These are phyloP conservation scores for Dryas integrifolia DNA, from an alignment of 331 rosid genomes.

Conservation along the genomic window DNA sequence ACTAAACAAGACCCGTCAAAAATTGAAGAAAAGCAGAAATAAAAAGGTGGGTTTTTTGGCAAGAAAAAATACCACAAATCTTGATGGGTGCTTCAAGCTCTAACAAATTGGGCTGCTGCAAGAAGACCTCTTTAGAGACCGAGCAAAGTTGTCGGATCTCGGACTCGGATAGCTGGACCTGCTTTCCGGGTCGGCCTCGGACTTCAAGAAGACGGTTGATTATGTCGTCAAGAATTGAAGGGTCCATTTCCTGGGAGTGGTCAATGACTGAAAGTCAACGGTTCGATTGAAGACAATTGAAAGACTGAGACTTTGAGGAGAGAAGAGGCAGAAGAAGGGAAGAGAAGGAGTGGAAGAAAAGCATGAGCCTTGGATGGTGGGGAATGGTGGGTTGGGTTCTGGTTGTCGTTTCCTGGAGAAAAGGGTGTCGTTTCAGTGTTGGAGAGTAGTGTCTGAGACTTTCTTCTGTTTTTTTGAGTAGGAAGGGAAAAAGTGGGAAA, in stretches of 20 bases:
- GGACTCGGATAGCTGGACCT: slow-evolving; percentile 82
- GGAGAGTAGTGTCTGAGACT: slow-evolving; percentile 6
- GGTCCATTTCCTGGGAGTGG: slow-evolving; percentile 53
- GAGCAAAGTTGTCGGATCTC: slow-evolving; percentile 92
- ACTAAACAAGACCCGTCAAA: not conserved
- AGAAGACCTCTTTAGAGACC: slow-evolving; percentile 65
- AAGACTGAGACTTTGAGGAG: slow-evolving; percentile 13
- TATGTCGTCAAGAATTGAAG: slow-evolving; percentile 70
- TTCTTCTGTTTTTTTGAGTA: not conserved
- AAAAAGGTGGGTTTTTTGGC: not conserved
- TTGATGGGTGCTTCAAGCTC: slow-evolving; percentile 91
- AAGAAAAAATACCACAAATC: slow-evolving; percentile 67
- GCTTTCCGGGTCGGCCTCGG: slow-evolving; percentile 81
- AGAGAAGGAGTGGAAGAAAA: slow-evolving; percentile 19
- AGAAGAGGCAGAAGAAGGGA: slow-evolving; percentile 9
- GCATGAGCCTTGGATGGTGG: slow-evolving; percentile 30
- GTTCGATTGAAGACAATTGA: slow-evolving; percentile 23
- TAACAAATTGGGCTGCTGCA: slow-evolving; percentile 79
- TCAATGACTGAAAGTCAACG: slow-evolving; percentile 43
- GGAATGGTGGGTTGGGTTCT: not conserved
- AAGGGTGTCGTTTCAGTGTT: slow-evolving; percentile 33
- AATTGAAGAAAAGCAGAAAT: not conserved
- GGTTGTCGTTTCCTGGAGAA: slow-evolving; percentile 36
- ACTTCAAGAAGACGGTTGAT: slow-evolving; percentile 82
- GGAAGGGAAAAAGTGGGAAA: slow-evolving; percentile 15